Conservation (phyloP, 495 filamentous ascomycete genomes). For the Lophiotrema nucula region DNA sequence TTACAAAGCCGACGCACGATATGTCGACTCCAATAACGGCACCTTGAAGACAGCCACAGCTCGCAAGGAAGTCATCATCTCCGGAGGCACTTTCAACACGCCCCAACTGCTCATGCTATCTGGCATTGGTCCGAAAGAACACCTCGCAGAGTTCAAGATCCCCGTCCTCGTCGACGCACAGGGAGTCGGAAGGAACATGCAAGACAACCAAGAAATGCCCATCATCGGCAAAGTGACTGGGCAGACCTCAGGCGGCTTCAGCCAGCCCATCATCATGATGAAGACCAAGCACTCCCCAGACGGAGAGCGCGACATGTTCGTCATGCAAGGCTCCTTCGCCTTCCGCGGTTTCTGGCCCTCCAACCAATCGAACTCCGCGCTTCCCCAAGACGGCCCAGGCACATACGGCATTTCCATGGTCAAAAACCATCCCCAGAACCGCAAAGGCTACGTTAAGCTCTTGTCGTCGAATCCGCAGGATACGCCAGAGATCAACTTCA, state of each 20-base stretch:
- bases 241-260: slow-evolving; percentile 2
- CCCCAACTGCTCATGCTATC: slow-evolving; percentile 33
- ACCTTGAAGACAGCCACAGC: slow-evolving; percentile 22
- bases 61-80: slow-evolving; percentile 32
- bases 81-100: slow-evolving; percentile 27
- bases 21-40: slow-evolving; percentile 24
- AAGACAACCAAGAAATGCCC: slow-evolving; percentile 32
- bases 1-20: slow-evolving; percentile 54
- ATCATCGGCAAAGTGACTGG: slow-evolving; percentile 16
- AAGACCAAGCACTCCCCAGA: slow-evolving; percentile 19
- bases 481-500: slow-evolving; percentile 29
- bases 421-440: slow-evolving; percentile 28
- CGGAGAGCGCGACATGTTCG: slow-evolving; percentile 29
- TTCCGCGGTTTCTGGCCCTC: slow-evolving; percentile 30
- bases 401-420: slow-evolving; percentile 28
- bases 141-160: slow-evolving; percentile 23
- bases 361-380: slow-evolving; percentile 20
- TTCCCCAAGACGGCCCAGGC: slow-evolving; percentile 4
- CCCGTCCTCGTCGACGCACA: slow-evolving; percentile 19
- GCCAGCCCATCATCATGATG: slow-evolving; percentile 16
- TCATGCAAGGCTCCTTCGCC: slow-evolving; percentile 24
- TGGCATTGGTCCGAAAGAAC: slow-evolving; percentile 28
- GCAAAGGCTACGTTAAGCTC: slow-evolving; percentile 19
- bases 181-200: slow-evolving; percentile 28
- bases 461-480: slow-evolving; percentile 21